Base-by-base conservation (phyloP, 2,329 filamentous ascomycete genomes). In the Tolypocladium tropicale region DNA sequence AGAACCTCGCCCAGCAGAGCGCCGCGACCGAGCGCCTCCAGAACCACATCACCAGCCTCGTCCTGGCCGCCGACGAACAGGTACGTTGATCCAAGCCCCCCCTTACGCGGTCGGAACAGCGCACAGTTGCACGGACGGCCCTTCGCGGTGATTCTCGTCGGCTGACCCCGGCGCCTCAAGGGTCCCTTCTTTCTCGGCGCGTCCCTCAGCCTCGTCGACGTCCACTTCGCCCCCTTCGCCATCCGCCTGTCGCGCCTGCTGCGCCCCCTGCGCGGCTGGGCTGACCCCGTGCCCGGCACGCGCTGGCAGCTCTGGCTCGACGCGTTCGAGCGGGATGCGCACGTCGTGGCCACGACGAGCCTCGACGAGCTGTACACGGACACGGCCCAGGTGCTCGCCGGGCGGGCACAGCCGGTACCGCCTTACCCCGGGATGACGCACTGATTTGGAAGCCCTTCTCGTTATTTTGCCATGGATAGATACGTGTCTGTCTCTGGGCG, bases 191-290 rank as follows among this genome's bases (percentile, higher is more conserved):
- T 92, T 66, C 77, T 78, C 18, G 76, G 76, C 2, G 57, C 64
- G n/a, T 67, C 70, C 9, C 62, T 78, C n/a, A 74, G 71, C 79
- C 61, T 90, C 55, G 88, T 92, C 0, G 88, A 92, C 61, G 77
- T 90, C 18, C 85, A 90, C 64, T 78, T 90, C 50, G 88, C 88
- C 1, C 89, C 89, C 0, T 92, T 89, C 78, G 79, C 89, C 16
- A 66, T 91, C 21, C 79, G 89, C 1, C 72, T 92, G 58, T 76
- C 79, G n/a, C 80, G 82, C 2, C 81, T 90, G 21, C 72, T 89
- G 36, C 77, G 80, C 53, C 81, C 83, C 18, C 84, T 86, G 60
- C 75, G 84, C 23, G 81, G 80, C 25, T 90, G 86, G 84, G 79
- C 81, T 1, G 80, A 83, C 28, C 79, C 84, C 0, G 78, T 84